Evolutionary conservation across 1,284 basidiomycete species (phyloP).

Genomic region (Trametes sp.): DNA sequence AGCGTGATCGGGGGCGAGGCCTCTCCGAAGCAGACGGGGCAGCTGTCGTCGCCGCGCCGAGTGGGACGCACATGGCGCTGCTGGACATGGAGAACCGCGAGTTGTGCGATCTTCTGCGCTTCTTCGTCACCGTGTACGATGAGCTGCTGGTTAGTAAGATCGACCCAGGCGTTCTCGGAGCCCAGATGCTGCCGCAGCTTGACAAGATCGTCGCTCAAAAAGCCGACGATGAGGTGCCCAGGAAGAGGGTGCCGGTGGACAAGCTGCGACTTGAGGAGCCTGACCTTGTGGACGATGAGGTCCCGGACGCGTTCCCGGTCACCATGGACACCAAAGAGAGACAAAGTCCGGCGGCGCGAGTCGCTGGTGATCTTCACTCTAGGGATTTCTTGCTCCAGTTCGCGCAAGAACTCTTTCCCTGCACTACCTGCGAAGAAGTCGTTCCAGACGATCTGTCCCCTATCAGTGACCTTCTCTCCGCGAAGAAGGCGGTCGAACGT

Average conservation of each 20-base stretch:
- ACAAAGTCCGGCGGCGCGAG: conserved; percentile 50
- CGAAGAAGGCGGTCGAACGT: conserved; percentile 65
- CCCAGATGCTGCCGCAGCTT: conserved; percentile 49
- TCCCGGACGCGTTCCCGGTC: conserved; percentile 49
- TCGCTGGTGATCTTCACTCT: conserved; percentile 54
- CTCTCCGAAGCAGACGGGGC: conserved; percentile 68
- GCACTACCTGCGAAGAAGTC: conserved; percentile 55
- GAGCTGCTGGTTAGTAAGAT: conserved; percentile 41
- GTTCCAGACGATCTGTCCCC: conserved; percentile 67
- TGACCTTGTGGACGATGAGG: conserved; percentile 55
- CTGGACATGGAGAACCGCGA: conserved; percentile 47
- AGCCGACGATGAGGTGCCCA: conserved; percentile 51
- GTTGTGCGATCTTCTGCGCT: conserved; percentile 47
- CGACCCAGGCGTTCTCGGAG: conserved; percentile 48
- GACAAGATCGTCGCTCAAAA: conserved; percentile 52
- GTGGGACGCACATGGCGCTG: conserved; percentile 34
- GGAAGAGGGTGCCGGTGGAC: conserved; percentile 54
- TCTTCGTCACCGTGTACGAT: conserved; percentile 47
- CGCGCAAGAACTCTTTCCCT: conserved; percentile 54
- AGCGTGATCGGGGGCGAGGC: conserved; percentile 58
- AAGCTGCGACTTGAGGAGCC: conserved; percentile 49
- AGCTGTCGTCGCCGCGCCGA: conserved; percentile 40
- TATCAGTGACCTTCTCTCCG: conserved; percentile 61
- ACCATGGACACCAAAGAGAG: conserved; percentile 56
- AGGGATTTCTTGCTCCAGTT: conserved; percentile 47